Evolutionary conservation across 768 basidiomycete species (phyloP).

Genomic region (Trichaptum fuscoviolaceum): DNA sequence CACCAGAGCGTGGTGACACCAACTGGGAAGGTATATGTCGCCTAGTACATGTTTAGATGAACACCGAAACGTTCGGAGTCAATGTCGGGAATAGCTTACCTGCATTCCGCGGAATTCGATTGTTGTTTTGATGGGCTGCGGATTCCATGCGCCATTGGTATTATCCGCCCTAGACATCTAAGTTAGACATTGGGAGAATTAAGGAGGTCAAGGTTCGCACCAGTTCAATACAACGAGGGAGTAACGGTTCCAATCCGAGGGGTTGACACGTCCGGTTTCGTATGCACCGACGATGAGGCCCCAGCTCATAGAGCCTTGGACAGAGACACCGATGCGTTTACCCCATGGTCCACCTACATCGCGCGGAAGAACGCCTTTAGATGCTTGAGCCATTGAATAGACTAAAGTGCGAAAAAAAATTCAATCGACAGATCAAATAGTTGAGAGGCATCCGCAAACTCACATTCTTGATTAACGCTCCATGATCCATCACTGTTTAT

Average conservation of each 20-base stretch:
- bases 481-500: conserved; percentile 61
- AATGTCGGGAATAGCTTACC: conserved; percentile 24
- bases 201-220: conserved; percentile 14
- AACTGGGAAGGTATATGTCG: conserved; percentile 72
- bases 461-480: conserved; percentile 70
- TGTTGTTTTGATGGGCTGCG: conserved; percentile 47
- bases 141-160: conserved; percentile 46
- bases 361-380: conserved; percentile 66
- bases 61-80: conserved; percentile 2
- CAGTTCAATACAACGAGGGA: conserved; percentile 73
- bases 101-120: conserved; percentile 62
- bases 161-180: conserved; percentile 38
- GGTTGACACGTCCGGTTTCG: conserved; percentile 48
- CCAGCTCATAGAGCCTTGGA: conserved; percentile 52
- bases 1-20: conserved; percentile 59
- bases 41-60: conserved; percentile 28
- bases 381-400: conserved; percentile 70
- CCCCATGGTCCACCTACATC: conserved; percentile 65
- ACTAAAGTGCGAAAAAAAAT: conserved; percentile 28
- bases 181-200: conserved; percentile 3
- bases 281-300: conserved; percentile 63
- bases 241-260: conserved; percentile 58
- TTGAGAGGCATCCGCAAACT: conserved; percentile 15
- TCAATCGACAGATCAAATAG: background rate
- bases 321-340: conserved; percentile 58